Percentiles rank a stretch among this genome's conserved stretches.
Conservation (phyloP, 2,329 filamentous ascomycete species). For the Aspergillus fructus region DNA sequence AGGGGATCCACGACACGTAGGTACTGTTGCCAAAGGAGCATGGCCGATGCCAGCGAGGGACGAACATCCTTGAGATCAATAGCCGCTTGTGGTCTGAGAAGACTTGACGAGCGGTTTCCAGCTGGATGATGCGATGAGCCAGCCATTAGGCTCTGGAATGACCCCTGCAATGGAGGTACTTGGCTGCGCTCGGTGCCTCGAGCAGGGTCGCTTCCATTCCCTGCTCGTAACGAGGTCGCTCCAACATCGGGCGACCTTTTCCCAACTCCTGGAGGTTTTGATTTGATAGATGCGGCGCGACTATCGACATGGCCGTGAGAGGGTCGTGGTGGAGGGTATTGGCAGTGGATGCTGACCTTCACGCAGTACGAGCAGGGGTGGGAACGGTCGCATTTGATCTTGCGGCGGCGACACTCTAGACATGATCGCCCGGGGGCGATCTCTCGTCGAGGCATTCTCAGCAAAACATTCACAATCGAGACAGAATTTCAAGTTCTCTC, state of each 20-base stretch:
- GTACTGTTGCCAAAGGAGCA: conserved; percentile 22
- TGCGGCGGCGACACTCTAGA: conserved; percentile 25
- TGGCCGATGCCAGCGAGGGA: conserved; percentile 6
- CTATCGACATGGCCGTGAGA: background rate
- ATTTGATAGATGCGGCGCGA: background rate
- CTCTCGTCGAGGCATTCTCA: conserved; percentile 10
- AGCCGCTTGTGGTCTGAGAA: background rate
- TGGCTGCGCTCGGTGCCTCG: background rate
- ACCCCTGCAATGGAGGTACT: background rate
- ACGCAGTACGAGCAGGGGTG: conserved; percentile 20
- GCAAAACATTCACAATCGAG: background rate
- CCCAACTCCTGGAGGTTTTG: background rate
- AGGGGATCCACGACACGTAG: conserved; percentile 51
- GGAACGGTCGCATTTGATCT: conserved; percentile 25
- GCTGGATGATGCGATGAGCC: background rate
- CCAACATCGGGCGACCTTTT: background rate
- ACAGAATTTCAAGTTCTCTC: background rate
- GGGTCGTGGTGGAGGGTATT: background rate
- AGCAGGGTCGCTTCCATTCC: background rate
- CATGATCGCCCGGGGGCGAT: conserved; percentile 18
- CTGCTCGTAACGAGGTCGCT: background rate
- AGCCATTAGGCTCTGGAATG: background rate
- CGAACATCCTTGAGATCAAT: background rate
- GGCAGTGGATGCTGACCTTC: conserved; percentile 1
- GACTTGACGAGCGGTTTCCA: background rate